Evolutionary conservation across 2,329 filamentous ascomycete genomes (phyloP).

Genomic region (Exserohilum rostratum): DNA sequence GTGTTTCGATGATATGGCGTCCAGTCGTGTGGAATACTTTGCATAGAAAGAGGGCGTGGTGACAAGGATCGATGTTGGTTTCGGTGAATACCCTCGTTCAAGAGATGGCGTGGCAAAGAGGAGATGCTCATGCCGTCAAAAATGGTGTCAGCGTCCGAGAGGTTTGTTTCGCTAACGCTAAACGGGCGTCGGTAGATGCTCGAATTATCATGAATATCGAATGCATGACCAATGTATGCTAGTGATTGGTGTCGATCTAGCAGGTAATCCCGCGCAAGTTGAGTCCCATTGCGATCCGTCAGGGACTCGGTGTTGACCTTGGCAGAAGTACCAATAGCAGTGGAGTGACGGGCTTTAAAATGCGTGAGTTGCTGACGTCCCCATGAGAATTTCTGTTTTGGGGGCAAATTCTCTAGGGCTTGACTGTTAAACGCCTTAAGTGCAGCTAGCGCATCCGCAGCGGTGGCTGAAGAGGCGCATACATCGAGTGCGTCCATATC

Average conservation of each 20-base stretch:
- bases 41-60: conserved; percentile 11
- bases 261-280: not conserved
- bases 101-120: conserved; percentile 2
- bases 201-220: conserved; percentile 6
- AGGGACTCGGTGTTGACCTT: conserved; percentile 12
- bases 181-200: not conserved
- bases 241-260: conserved; percentile 10
- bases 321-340: conserved; percentile 2
- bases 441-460: conserved; percentile 11
- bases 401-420: conserved; percentile 15
- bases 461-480: conserved; percentile 2
- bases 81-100: conserved; percentile 5
- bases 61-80: conserved; percentile 9
- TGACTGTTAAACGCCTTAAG: conserved; percentile 15
- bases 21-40: conserved; percentile 8
- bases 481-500: not conserved
- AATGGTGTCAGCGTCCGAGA: conserved; percentile 17
- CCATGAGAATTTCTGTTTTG: conserved; percentile 20
- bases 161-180: conserved; percentile 16
- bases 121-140: conserved; percentile 8
- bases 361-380: conserved; percentile 25
- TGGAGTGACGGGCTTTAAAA: conserved; percentile 14
- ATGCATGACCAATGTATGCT: conserved; percentile 2
- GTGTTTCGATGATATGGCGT: conserved; percentile 9
- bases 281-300: not conserved